These are phyloP conservation scores for Populus hybrid DNA, from an alignment of 441 rosid species.

Conservation along the genomic window DNA sequence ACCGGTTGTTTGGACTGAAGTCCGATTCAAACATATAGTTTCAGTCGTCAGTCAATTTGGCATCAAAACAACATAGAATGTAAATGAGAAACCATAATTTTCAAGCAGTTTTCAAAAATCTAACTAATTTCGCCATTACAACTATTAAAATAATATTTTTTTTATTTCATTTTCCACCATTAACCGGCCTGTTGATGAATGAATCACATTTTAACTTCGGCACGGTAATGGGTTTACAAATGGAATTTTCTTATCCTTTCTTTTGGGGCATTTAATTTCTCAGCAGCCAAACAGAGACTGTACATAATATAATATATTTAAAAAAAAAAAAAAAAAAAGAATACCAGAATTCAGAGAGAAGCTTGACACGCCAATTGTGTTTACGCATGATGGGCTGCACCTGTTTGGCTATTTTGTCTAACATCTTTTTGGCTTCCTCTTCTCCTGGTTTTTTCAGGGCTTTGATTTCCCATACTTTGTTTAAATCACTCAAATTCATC, in stretches of 20 bases:
- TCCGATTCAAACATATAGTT: constrained; percentile 1
- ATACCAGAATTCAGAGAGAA: constrained; percentile 87
- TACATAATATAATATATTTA: no score
- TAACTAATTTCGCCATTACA: not conserved
- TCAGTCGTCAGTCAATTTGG: not conserved
- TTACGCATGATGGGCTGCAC: constrained; percentile 83
- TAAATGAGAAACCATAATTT: not conserved
- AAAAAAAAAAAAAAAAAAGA: not conserved
- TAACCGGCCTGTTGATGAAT: not conserved
- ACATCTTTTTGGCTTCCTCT: constrained; percentile 67
- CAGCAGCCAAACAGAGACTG: not conserved
- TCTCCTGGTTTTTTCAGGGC: constrained; percentile 66
- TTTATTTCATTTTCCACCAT: not conserved
- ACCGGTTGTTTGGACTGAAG: constrained; percentile 63
- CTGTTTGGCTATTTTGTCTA: constrained; percentile 72
- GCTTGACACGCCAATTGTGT: constrained; percentile 75
- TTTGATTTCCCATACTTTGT: constrained; percentile 82
- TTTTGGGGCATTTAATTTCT: not conserved
- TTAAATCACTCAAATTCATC: constrained; percentile 69
- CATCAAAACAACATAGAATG: not conserved
- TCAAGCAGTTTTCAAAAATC: no score
- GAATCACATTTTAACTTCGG: not conserved
- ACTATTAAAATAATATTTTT: not conserved
- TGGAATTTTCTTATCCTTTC: not conserved
- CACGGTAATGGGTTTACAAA: not conserved